phyloP scores from a whole-genome alignment of 2,329 filamentous ascomycete species.

The Thelonectria blattea region DNA sequence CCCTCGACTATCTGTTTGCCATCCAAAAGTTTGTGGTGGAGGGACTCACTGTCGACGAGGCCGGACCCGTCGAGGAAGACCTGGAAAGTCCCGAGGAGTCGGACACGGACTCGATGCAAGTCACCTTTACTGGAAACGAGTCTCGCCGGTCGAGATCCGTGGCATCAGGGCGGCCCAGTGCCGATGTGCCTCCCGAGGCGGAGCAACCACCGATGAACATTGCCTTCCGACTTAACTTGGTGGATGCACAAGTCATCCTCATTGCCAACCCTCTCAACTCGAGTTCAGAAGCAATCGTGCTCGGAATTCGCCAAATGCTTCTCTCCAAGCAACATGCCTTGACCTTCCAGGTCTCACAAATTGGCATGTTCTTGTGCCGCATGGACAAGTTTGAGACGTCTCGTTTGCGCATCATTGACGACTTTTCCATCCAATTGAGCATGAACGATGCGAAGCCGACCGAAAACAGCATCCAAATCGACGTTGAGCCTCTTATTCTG shows the following conservation, averaged over 20 bases:
- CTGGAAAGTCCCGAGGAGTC: constrained; percentile 65
- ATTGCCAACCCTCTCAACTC: constrained; percentile 92
- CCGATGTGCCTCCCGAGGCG: constrained; percentile 25
- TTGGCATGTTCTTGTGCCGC: constrained; percentile 97
- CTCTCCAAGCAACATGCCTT: constrained; percentile 93
- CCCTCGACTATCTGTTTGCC: constrained; percentile 92
- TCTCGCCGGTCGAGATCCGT: constrained; percentile 42
- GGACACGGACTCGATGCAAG: constrained; percentile 63
- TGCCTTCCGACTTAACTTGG: constrained; percentile 89
- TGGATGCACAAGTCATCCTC: constrained; percentile 94
- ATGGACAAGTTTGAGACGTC: constrained; percentile 98
- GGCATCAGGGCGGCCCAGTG: constrained; percentile 35
- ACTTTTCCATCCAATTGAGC: constrained; percentile 90
- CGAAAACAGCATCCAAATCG: constrained; percentile 80
- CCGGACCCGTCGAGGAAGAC: constrained; percentile 56
- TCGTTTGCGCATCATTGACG: constrained; percentile 89
- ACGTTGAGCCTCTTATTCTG: constrained; percentile 89
- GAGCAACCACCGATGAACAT: constrained; percentile 65
- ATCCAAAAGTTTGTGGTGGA: constrained; percentile 82
- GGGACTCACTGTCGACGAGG: constrained; percentile 68
- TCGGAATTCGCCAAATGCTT: constrained; percentile 91
- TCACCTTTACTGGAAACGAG: constrained; percentile 48
- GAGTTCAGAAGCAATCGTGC: constrained; percentile 93
- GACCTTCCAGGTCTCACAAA: constrained; percentile 89
- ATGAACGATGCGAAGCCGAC: constrained; percentile 73